Base-by-base conservation (phyloP, 2,329 filamentous ascomycete species). In the Penicillium decumbens region DNA sequence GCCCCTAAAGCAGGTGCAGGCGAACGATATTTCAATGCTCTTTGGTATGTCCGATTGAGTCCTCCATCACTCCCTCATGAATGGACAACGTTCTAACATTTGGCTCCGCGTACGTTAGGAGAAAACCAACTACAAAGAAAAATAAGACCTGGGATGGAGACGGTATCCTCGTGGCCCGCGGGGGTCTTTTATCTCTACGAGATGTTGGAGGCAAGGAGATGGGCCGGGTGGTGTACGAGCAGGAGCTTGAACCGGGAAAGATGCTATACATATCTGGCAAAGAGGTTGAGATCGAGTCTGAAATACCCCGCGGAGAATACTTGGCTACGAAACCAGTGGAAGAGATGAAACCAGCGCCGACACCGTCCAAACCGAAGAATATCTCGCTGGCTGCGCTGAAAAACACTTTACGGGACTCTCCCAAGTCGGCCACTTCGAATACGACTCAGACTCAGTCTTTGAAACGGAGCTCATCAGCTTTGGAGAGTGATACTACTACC, bases 81-180 rank as follows among this genome's bases (percentile, higher is more conserved):
- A 27, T 39, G 27, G 33, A 12, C 18, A 10, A 27, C n/a, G 12
- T n/a, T 28, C 30, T 47, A 24, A 47, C 44, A 41, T n/a, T 10
- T 1, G 12, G 27, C 15, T 4, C 4, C 43, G 6, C 13, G 7
- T 43, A 5, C 20, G 5, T 20, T 41, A 82, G 81, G 84, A 80
- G 85, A 18, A 87, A 86, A 65, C 80, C 78, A 44, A 87, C 83
- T 0, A 79, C 73, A 5, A 88, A 87, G 66, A 89, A 88, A 69
- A 81, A 88, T 67, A 88, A 88, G 65, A 88, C 83, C 4, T 89
- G 85, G 84, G 85, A 88, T 60, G 84, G 85, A 2, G 85, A 89
- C 67, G 85, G 84, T 1, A 75, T 87, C 2, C 72, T 88, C 7
- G 73, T 75, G 3, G 73, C 85, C 3, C 68, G 72, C 2, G 77